Evolutionary conservation across 169 alveolate genomes (phyloP).

Genomic region (Miamiensis avidus): DNA sequence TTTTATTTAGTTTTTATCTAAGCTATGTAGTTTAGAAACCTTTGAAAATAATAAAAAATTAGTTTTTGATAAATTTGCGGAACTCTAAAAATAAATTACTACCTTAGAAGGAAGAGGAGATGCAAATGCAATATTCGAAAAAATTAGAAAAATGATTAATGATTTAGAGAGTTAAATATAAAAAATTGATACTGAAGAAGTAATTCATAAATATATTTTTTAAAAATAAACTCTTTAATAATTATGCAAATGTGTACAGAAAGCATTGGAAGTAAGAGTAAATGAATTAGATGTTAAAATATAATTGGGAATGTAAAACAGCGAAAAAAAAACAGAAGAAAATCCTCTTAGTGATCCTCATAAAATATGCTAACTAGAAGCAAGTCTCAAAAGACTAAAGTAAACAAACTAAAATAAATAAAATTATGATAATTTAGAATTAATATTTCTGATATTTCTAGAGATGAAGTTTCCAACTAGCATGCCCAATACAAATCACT

Average conservation of each 20-base stretch:
- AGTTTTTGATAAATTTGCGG: slow-evolving; percentile 1
- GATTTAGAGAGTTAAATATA: slow-evolving; percentile 32
- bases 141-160: slow-evolving; percentile 19
- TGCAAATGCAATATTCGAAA: slow-evolving; percentile 27
- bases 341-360: slow-evolving; percentile 29
- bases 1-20: slow-evolving; percentile 12
- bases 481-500: slow-evolving; percentile 4
- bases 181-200: slow-evolving; percentile 30
- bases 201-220: not conserved
- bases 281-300: slow-evolving; percentile 10
- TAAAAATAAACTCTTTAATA: slow-evolving; percentile 1
- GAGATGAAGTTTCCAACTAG: not conserved
- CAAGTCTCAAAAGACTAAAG: slow-evolving; percentile 2
- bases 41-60: slow-evolving; percentile 14
- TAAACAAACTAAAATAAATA: slow-evolving; percentile 25
- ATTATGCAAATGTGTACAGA: not conserved
- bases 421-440: slow-evolving; percentile 9
- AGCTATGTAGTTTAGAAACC: slow-evolving; percentile 3
- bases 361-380: slow-evolving; percentile 36
- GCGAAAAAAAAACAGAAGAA: not conserved
- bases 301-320: not conserved
- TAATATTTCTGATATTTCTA: slow-evolving; percentile 14
- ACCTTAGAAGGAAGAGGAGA: slow-evolving; percentile 25
- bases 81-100: not conserved
- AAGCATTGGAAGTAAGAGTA: slow-evolving; percentile 1